Percentiles rank a stretch among this genome's conserved stretches.
Evolutionary conservation across 176 grass and related monocot species (phyloP).

Genomic region (Themeda triandra): DNA sequence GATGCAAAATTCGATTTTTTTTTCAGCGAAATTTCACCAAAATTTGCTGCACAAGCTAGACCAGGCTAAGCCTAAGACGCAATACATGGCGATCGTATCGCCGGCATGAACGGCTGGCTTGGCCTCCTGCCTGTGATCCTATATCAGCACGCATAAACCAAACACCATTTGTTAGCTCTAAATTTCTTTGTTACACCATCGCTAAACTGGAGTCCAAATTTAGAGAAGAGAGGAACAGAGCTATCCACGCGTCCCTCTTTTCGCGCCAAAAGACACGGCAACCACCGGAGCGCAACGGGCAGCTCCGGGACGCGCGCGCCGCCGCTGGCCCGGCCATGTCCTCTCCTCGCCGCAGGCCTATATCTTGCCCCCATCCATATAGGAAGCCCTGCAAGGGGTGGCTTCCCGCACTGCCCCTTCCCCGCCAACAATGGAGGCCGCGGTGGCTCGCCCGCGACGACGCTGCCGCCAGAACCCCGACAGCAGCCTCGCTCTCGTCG

Average conservation of each 20-base stretch:
- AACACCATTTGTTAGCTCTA: too few species aligned
- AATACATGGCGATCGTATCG: too few species aligned
- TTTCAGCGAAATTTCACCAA: too few species aligned
- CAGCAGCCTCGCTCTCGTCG: not conserved
- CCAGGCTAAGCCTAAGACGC: too few species aligned
- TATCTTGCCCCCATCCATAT: slow-evolving; percentile 30
- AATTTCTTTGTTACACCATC: too few species aligned
- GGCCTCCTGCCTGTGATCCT: too few species aligned
- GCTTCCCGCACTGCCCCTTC: slow-evolving; percentile 24
- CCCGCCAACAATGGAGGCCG: not conserved
- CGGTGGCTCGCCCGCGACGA: not conserved
- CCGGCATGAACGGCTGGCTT: too few species aligned
- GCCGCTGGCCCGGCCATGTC: not conserved
- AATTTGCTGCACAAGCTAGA: too few species aligned
- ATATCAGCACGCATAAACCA: too few species aligned
- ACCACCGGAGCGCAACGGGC: slow-evolving; percentile 3
- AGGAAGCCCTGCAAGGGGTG: slow-evolving; percentile 30
- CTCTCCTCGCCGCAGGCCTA: slow-evolving; percentile 10
- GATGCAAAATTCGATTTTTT: too few species aligned
- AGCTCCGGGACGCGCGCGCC: slow-evolving; percentile 10
- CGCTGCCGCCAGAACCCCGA: not conserved
- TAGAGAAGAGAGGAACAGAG: not conserved
- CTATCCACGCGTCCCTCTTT: not conserved
- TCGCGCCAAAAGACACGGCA: slow-evolving; percentile 2
- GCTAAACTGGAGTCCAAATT: not conserved